These are phyloP conservation scores for Neostapfia colusana DNA, from an alignment of 176 grass and related monocot species.

Conservation along the genomic window DNA sequence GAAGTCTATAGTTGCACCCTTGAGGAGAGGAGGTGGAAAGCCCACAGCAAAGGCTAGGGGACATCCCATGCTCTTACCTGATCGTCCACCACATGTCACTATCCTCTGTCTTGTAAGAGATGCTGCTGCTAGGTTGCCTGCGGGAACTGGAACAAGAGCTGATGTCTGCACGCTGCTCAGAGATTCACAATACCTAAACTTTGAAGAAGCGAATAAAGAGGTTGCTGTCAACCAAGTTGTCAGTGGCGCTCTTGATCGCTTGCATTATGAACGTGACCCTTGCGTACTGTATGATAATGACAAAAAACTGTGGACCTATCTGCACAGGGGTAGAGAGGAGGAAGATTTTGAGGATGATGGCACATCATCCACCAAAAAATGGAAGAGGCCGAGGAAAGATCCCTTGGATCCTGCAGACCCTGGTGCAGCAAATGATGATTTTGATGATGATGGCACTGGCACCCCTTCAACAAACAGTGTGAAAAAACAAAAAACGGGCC, in stretches of 20 bases:
- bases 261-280: conserved; percentile 98
- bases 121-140: conserved; percentile 88
- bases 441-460: conserved; percentile 57
- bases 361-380: conserved; percentile 95
- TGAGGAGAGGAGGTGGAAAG: conserved; percentile 94
- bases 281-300: conserved; percentile 96
- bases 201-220: conserved; percentile 74
- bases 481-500: conserved; percentile 46
- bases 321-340: conserved; percentile 95
- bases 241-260: conserved; percentile 87
- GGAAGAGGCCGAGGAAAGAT: conserved; percentile 96
- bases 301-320: conserved; percentile 97
- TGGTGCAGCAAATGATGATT: conserved; percentile 46
- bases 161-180: conserved; percentile 95
- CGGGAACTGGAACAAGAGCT: conserved; percentile 91
- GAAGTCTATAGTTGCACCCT: conserved; percentile 94
- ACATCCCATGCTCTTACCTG: conserved; percentile 94
- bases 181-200: conserved; percentile 93
- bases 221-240: conserved; percentile 91
- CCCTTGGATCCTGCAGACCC: conserved; percentile 56
- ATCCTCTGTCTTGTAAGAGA: conserved; percentile 97
- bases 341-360: conserved; percentile 99
- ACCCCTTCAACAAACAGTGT: conserved; percentile 32
- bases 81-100: conserved; percentile 93
- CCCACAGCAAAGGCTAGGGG: conserved; percentile 97